Base-by-base conservation (phyloP, 495 filamentous ascomycete species). In the Pseudoneurospora amorphoporcata region DNA sequence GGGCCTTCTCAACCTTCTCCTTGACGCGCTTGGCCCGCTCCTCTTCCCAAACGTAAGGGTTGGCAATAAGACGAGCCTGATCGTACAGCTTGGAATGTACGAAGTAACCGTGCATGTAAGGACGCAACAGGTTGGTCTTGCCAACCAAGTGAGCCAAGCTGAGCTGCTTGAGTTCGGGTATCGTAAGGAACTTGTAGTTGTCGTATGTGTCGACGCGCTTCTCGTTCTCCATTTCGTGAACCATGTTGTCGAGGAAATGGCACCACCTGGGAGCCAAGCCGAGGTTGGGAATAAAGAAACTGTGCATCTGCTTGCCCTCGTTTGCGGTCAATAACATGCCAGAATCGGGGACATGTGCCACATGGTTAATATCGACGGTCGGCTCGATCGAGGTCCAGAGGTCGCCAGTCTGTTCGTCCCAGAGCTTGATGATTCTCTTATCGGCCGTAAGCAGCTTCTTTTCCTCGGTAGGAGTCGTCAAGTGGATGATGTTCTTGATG, bases 31-130 rank as follows among this genome's bases (percentile, higher is more conserved):
- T 96, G 41, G 89, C 89, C 47, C 94, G 88, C 79, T 97, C 91
- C 75, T 97, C 91, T 75, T 97, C 92, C 88, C 92, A 95, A 72
- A 95, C 86, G 78, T 94, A 96, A 2, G 95, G 95, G 81, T 98
- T 94, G 47, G 91, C 88, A 73, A 98, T 96, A 72, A 99, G 82
- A 37, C 91, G 83, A n/a, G 94, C 95, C 81, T 98, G 93, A 73
- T 98, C 96, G 78, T 98, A 98, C 35, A 99, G 79, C 69, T 91
- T 90, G 76, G 96, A 93, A 71, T 91, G 92, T 12, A 98, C 93
- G 82, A 99, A 99, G 86, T 95, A 98, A 73, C 95, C 95, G 80
- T 98, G 95, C 96, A 98, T 98, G 77, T 98, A 98, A 65, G 96
- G 94, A 39, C 94, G 87, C 61, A 99, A 82, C 12, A 98, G 84